A percentile compares a stretch with the other conserved stretches of the same genome.
Conservation (phyloP, 2,329 filamentous ascomycete genomes). For the Exophiala dermatitidis region DNA sequence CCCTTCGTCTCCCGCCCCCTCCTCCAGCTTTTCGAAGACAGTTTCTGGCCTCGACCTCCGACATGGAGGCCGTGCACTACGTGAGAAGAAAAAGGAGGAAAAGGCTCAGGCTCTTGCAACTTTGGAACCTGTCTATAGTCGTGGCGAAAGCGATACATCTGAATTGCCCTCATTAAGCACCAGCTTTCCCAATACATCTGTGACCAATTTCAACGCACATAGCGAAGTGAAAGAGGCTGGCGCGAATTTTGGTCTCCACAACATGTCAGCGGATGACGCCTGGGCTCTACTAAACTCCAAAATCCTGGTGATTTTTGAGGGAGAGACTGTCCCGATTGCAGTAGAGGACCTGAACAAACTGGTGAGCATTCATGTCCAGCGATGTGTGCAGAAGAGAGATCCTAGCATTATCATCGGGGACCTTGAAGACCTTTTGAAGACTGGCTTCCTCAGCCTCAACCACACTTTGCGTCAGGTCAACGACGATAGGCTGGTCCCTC, state of each 20-base stretch:
- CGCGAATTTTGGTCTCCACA: slow-evolving; percentile 55
- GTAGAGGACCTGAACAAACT: slow-evolving; percentile 61
- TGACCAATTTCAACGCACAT: slow-evolving; percentile 22
- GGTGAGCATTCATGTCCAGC: slow-evolving; percentile 55
- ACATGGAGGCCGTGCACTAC: slow-evolving; percentile 66
- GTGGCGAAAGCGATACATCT: slow-evolving; percentile 25
- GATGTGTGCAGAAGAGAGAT: slow-evolving; percentile 54
- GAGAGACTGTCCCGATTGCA: slow-evolving; percentile 56
- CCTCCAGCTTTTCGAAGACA: slow-evolving; percentile 65
- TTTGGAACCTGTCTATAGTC: slow-evolving; percentile 29
- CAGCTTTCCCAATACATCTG: slow-evolving; percentile 20
- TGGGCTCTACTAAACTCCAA: slow-evolving; percentile 61
- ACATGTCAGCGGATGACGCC: slow-evolving; percentile 60
- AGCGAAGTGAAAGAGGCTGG: slow-evolving; percentile 25
- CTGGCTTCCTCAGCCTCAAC: slow-evolving; percentile 79
- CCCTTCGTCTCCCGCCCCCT: slow-evolving; percentile 55
- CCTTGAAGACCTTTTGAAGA: slow-evolving; percentile 53
- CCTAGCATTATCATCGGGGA: slow-evolving; percentile 57
- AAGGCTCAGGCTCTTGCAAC: slow-evolving; percentile 37
- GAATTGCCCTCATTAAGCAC: slow-evolving; percentile 26
- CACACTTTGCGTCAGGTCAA: slow-evolving; percentile 70
- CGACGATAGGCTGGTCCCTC: slow-evolving; percentile 82
- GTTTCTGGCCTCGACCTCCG: slow-evolving; percentile 73
- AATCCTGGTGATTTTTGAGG: slow-evolving; percentile 57
- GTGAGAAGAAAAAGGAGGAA: slow-evolving; percentile 75